Conservation (phyloP, 1,139 yeast species). For the Debaryomyces coudertii region DNA sequence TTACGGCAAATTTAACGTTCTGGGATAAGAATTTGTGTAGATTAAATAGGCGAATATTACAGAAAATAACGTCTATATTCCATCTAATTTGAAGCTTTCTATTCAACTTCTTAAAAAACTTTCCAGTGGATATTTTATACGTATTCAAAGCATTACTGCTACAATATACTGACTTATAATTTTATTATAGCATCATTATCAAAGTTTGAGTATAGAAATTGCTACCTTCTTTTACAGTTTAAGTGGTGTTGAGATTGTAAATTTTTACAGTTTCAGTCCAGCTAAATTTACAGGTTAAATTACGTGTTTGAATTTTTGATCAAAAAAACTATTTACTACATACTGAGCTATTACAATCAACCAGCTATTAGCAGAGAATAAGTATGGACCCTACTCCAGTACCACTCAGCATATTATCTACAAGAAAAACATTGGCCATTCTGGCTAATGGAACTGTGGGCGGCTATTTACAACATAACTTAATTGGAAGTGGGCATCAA, state of each 20-base stretch:
- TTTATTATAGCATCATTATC: too few relatives aligned
- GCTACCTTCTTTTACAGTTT: too few relatives aligned
- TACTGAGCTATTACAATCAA: neutral
- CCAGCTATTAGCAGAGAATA: slow-evolving; percentile 1
- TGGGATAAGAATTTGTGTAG: too few relatives aligned
- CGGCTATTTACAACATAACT: slow-evolving; percentile 19
- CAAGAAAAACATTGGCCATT: slow-evolving; percentile 19
- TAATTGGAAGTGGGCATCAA: slow-evolving; percentile 51
- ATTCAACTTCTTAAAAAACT: too few relatives aligned
- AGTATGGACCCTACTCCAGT: slow-evolving; percentile 20
- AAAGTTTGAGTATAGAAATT: too few relatives aligned
- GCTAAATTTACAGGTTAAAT: slow-evolving; percentile 13
- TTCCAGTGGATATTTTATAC: too few relatives aligned
- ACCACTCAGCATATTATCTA: slow-evolving; percentile 27
- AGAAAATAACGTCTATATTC: too few relatives aligned
- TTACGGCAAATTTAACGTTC: too few relatives aligned
- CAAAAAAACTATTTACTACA: slow-evolving; percentile 10
- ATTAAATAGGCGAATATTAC: too few relatives aligned
- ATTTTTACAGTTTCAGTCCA: slow-evolving; percentile 2
- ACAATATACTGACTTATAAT: too few relatives aligned
- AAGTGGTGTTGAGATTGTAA: neutral
- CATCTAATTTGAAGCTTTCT: too few relatives aligned
- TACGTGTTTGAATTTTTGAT: slow-evolving; percentile 9
- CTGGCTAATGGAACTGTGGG: slow-evolving; percentile 19
- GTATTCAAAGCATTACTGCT: too few relatives aligned